Evolutionary conservation across 495 filamentous ascomycete genomes (phyloP).

Genomic region (Parachaetomium inaequale): DNA sequence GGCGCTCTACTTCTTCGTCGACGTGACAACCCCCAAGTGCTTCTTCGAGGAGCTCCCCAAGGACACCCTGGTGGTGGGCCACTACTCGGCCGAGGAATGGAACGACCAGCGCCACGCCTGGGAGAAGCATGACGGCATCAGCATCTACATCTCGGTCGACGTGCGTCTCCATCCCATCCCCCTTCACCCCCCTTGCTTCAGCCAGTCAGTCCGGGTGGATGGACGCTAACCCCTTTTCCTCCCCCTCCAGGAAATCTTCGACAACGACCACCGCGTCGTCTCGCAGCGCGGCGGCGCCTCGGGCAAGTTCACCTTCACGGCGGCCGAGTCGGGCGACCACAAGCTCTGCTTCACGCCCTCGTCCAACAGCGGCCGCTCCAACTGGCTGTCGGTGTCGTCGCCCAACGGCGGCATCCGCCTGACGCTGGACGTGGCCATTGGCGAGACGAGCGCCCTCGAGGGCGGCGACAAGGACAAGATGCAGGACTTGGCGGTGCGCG

Average conservation of each 20-base stretch:
- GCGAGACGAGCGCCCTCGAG: slow-evolving; percentile 92
- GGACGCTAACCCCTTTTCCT: not conserved
- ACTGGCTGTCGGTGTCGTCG: slow-evolving; percentile 64
- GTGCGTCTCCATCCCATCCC: slow-evolving; percentile 33
- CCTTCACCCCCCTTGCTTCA: not conserved
- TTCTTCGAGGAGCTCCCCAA: slow-evolving; percentile 98
- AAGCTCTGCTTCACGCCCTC: slow-evolving; percentile 87
- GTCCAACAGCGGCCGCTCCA: slow-evolving; percentile 53
- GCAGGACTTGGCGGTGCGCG: slow-evolving; percentile 81
- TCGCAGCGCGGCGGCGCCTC: slow-evolving; percentile 70
- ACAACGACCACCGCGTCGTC: slow-evolving; percentile 96
- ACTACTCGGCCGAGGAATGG: slow-evolving; percentile 80
- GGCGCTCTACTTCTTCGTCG: slow-evolving; percentile 94
- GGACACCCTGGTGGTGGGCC: slow-evolving; percentile 92
- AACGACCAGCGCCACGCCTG: slow-evolving; percentile 63
- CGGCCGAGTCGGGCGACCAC: slow-evolving; percentile 91
- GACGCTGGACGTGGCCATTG: slow-evolving; percentile 88
- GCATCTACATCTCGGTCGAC: slow-evolving; percentile 86
- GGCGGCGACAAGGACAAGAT: slow-evolving; percentile 92
- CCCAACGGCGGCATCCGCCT: slow-evolving; percentile 74
- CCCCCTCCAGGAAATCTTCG: slow-evolving; percentile 71
- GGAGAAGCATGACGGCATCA: slow-evolving; percentile 65
- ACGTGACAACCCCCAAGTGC: slow-evolving; percentile 75
- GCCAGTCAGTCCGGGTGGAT: not conserved
- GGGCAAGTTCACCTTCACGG: slow-evolving; percentile 94